Evolutionary conservation across 805 yeast genomes (phyloP), one percentile per base, ranked within the genome.

Genomic region (Candida chauliodis): DNA sequence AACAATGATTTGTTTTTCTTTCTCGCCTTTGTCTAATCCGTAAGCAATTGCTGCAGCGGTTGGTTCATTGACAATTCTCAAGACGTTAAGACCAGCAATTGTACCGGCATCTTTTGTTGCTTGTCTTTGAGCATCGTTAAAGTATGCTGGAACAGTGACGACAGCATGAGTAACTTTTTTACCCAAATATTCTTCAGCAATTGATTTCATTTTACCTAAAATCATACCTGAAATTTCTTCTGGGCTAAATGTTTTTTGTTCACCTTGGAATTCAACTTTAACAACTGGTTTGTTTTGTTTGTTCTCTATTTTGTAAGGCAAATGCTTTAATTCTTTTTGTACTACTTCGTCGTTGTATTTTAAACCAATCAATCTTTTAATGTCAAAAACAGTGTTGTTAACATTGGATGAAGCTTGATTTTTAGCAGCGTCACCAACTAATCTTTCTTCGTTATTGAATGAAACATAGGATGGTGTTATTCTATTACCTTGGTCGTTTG

Each of bases 401-500:
- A 95, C 96, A 75, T 89, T 89, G 64, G 89, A 79, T 41, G 96
- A 90, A 48, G 96, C 96, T 73, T 89, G 97, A 71, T 90, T 89
- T 82, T 89, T 89, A 50, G 96, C 97, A 51, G 96, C 91, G 66
- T 88, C 96, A 72, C 96, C 96, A 58, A 88, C 86, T 57, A 88
- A 75, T 72, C 96, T 81, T 75, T 89, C 97, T 40, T 84, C 78
- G 52, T 84, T 93, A 38, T 95, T 86, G 75, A 89, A 89, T 30
- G 96, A 96, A 41, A 90, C 97, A 63, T 84, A 90, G 22, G 96
- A 90, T 42, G 97, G 96, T 41, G 97, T 90, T 44, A 90, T 89
- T 78, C 97, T 87, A 79, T 89, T 89, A 81, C 97, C 97, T 76
- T 89, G 97, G 68, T 90, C 97, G 65, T 89, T 89, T 58, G 97